Evolutionary conservation across 768 basidiomycete species (phyloP), one percentile per base, ranked within the genome.

Genomic region (Rhizopogon roseolus): DNA sequence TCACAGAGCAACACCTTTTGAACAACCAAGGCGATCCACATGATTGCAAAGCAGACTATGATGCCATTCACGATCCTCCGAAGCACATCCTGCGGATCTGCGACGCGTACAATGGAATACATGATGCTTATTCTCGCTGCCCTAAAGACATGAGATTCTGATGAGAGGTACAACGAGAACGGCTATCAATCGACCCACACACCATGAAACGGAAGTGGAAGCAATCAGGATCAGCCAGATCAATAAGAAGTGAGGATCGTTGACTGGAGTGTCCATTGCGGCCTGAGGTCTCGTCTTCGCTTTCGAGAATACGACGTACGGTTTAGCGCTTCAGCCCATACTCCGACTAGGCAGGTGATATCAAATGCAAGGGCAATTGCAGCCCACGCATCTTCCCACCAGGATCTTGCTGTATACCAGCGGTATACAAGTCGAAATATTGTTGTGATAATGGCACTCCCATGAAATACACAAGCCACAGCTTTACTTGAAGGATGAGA

Each of bases 331-430:
- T 17, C 1, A 22, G 57, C 57, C 65, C 66, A 68, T 11, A 62
- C 8, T 42, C 58, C 52, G 29, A 41, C 42, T 6, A 66, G 53
- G 51, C 62, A 66, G 9, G 6, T 42, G 6, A 64, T 42, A 37
- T 61, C 65, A 40, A 43, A 60, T 46, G 60, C 14, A 37, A 66
- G 65, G 6, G 65, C 65, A 34, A 59, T 7, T 1, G 53, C 46
- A 5, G 65, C 65, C 65, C 65, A 68, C 32, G 54, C 40, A 34
- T 66, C 65, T 22, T 66, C 65, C 65, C 65, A 68, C 55, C 60
- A 58, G 52, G 62, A 60, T 25, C 27, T 58, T 14, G 53, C 53
- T 27, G 58, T 48, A 39, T 34, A 40, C 50, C 55, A 62, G 38
- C 66, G 66, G 43, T 68, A 58, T 14, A 52, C 19, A 6, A 66